phyloP scores from a whole-genome alignment of 495 filamentous ascomycete species.

The Corynascus novoguineensis region DNA sequence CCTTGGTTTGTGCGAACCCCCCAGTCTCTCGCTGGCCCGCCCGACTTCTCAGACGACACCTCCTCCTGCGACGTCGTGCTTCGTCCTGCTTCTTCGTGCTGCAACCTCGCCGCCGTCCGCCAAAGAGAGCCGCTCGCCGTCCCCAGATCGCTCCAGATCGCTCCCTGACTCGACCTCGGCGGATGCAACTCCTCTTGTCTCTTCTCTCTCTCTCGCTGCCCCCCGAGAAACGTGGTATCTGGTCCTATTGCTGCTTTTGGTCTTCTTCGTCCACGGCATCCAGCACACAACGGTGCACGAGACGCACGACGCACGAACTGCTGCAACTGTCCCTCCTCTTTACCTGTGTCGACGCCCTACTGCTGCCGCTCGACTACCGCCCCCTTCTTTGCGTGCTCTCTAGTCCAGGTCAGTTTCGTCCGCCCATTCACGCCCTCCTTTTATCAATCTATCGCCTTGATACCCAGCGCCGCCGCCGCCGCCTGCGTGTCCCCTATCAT shows the following conservation, averaged over 20 bases:
- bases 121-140: constrained; percentile 26
- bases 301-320: constrained; percentile 13
- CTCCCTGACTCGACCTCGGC: constrained; percentile 20
- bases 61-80: constrained; percentile 15
- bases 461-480: constrained; percentile 4
- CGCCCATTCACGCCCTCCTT: constrained; percentile 13
- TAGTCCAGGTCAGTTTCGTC: constrained; percentile 18
- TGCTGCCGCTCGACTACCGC: constrained; percentile 22
- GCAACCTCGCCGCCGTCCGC: constrained; percentile 20
- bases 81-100: constrained; percentile 17
- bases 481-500: constrained; percentile 19
- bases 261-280: constrained; percentile 24
- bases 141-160: constrained; percentile 6
- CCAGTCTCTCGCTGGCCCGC: constrained; percentile 7
- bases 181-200: constrained; percentile 3
- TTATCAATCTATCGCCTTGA: constrained; percentile 14
- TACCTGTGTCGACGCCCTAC: constrained; percentile 33
- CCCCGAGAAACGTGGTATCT: constrained; percentile 12
- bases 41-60: constrained; percentile 3
- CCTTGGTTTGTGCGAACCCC: constrained; percentile 23
- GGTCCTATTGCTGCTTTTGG: constrained; percentile 7
- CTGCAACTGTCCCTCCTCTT: constrained; percentile 6
- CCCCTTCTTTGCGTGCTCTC: constrained; percentile 12
- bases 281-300: no score
- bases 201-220: constrained; percentile 6